Conservation (phyloP, 176 grass and related monocot species). For the Oryza glaberrima region DNA sequence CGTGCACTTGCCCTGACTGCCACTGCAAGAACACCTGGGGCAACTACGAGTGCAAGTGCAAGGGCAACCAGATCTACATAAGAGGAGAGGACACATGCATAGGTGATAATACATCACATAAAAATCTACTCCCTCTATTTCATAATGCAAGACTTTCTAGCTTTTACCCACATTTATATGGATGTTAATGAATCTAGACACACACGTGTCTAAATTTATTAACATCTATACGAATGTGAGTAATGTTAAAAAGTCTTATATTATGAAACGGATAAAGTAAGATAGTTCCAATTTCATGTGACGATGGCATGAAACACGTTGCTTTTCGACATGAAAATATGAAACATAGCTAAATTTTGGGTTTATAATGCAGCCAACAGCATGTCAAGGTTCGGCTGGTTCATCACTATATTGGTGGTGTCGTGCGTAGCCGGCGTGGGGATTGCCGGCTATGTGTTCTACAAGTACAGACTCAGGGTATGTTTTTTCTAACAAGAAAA, state of each 20-base stretch:
- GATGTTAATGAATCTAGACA: too few relatives aligned
- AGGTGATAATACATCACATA: conserved; percentile 41
- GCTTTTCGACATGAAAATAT: not conserved
- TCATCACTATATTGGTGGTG: conserved; percentile 60
- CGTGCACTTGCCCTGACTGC: conserved; percentile 89
- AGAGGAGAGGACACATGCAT: conserved; percentile 85
- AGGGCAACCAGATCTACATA: conserved; percentile 83
- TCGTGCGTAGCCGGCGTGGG: conserved; percentile 63
- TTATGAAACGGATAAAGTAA: too few relatives aligned
- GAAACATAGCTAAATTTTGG: not conserved
- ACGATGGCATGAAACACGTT: not conserved
- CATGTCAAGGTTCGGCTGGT: conserved; percentile 67
- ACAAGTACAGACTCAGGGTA: conserved; percentile 97
- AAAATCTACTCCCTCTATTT: too few relatives aligned
- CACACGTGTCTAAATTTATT: too few relatives aligned
- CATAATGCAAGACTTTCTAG: too few relatives aligned
- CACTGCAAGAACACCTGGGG: conserved; percentile 96
- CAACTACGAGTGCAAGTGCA: conserved; percentile 89
- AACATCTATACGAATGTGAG: too few relatives aligned
- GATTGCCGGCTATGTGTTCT: conserved; percentile 81
- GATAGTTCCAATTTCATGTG: not conserved
- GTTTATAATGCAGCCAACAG: conserved; percentile 49
- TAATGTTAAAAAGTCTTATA: too few relatives aligned
- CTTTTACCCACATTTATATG: too few relatives aligned
- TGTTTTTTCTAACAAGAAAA: conserved; percentile 3